These are phyloP conservation scores for Nepenthes mirabilis DNA, from an alignment of 148 eudicot species.

Conservation along the genomic window DNA sequence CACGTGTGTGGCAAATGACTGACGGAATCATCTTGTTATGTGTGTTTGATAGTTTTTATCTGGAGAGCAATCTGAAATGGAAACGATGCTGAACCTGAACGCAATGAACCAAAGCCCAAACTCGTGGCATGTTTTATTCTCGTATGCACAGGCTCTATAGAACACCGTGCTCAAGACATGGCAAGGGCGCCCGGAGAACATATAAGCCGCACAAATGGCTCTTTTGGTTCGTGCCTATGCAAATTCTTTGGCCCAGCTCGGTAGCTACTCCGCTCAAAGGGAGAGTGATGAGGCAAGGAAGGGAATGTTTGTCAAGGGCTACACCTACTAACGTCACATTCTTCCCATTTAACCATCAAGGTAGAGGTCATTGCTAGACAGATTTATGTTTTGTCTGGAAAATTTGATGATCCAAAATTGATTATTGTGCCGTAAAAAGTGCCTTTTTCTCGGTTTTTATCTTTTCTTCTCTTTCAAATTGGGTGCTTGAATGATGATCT, in stretches of 20 bases:
- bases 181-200: slow-evolving; percentile 82
- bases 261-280: slow-evolving; percentile 69
- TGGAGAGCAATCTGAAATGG: slow-evolving; percentile 90
- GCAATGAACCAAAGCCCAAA: slow-evolving; percentile 97
- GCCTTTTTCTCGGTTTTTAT: too few species aligned
- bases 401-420: too few species aligned
- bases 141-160: slow-evolving; percentile 93
- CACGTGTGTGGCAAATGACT: neutral
- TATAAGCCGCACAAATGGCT: slow-evolving; percentile 69
- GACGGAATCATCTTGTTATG: neutral
- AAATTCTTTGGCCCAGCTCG: slow-evolving; percentile 89
- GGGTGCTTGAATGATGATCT: too few species aligned
- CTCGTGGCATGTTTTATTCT: slow-evolving; percentile 98
- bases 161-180: slow-evolving; percentile 86
- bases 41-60: slow-evolving; percentile 60
- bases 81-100: slow-evolving; percentile 79
- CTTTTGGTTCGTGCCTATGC: slow-evolving; percentile 84
- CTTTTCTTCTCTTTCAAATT: too few species aligned
- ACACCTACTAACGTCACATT: slow-evolving; percentile 42
- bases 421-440: too few species aligned
- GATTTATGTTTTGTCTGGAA: too few species aligned
- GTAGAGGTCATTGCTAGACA: too few species aligned
- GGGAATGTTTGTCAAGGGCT: slow-evolving; percentile 96
- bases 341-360: too few species aligned
- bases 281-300: slow-evolving; percentile 79